phyloP scores from a whole-genome alignment of 2,329 filamentous ascomycete species.

The Coniochaeta prunicola region DNA sequence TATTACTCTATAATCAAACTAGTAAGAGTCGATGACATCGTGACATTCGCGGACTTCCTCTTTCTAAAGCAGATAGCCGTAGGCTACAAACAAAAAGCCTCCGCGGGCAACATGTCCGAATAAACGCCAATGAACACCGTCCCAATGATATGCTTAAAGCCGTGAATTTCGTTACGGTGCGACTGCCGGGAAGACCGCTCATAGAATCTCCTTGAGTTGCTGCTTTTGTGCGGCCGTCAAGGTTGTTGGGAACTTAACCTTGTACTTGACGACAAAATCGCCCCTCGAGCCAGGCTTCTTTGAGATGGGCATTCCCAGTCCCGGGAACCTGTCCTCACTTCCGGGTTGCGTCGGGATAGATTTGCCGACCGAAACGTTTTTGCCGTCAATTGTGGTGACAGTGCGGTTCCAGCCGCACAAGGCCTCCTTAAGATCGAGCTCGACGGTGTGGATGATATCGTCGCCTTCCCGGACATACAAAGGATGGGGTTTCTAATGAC shows the following conservation, averaged over 20 bases:
- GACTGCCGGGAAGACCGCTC: slow-evolving; percentile 11
- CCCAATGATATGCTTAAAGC: background rate
- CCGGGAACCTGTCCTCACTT: slow-evolving; percentile 73
- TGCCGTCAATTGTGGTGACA: slow-evolving; percentile 89
- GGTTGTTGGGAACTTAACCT: slow-evolving; percentile 82
- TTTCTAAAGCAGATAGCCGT: background rate
- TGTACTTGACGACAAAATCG: slow-evolving; percentile 82
- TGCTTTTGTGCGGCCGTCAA: slow-evolving; percentile 75
- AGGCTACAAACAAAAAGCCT: background rate
- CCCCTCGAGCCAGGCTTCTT: slow-evolving; percentile 82
- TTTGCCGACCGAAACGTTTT: slow-evolving; percentile 73
- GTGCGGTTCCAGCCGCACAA: slow-evolving; percentile 89
- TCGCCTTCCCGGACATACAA: slow-evolving; percentile 83
- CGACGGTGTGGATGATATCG: slow-evolving; percentile 71
- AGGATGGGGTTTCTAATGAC: slow-evolving; percentile 70
- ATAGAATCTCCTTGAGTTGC: slow-evolving; percentile 72
- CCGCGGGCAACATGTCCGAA: background rate
- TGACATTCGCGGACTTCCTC: background rate
- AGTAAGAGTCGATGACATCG: background rate
- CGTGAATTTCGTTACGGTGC: background rate
- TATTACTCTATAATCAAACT: background rate
- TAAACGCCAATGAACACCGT: background rate
- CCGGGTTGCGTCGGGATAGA: slow-evolving; percentile 79
- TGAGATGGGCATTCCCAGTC: slow-evolving; percentile 87
- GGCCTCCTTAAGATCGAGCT: slow-evolving; percentile 85